phyloP scores from a whole-genome alignment of 2,329 filamentous ascomycete species.

The Raffaelea arxii region DNA sequence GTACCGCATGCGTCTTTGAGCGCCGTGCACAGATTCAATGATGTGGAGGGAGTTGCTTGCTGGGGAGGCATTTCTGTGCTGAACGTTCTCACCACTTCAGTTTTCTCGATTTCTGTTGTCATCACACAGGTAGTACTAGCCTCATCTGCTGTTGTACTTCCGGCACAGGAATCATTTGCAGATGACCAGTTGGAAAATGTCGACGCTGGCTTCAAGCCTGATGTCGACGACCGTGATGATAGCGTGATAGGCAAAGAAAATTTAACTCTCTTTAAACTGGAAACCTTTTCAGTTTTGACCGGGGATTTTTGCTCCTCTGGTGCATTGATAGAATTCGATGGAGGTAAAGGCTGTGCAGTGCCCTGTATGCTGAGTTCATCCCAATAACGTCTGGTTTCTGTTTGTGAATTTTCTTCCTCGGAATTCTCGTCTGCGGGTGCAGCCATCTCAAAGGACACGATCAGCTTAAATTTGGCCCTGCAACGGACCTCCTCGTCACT shows the following conservation, averaged over 20 bases:
- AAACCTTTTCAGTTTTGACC: not conserved
- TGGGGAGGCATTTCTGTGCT: not conserved
- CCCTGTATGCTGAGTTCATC: not conserved
- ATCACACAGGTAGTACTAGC: too few species aligned
- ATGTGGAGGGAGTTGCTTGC: not conserved
- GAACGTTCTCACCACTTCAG: not conserved
- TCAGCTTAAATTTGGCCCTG: not conserved
- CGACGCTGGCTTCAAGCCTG: not conserved
- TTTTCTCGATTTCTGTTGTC: not conserved
- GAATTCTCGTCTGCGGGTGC: not conserved
- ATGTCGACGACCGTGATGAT: not conserved
- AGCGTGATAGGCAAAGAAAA: not conserved
- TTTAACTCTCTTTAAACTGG: too few species aligned
- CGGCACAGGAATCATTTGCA: not conserved
- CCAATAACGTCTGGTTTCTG: not conserved
- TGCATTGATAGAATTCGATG: not conserved
- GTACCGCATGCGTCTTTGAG: not conserved
- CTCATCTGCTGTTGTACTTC: too few species aligned
- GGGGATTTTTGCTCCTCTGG: not conserved
- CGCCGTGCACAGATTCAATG: not conserved
- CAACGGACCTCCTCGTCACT: not conserved
- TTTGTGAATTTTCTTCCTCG: not conserved
- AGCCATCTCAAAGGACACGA: not conserved
- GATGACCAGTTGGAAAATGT: not conserved
- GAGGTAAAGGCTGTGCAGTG: not conserved